phyloP scores from a whole-genome alignment of 306 rosid species.

The Purshia tridentata region DNA sequence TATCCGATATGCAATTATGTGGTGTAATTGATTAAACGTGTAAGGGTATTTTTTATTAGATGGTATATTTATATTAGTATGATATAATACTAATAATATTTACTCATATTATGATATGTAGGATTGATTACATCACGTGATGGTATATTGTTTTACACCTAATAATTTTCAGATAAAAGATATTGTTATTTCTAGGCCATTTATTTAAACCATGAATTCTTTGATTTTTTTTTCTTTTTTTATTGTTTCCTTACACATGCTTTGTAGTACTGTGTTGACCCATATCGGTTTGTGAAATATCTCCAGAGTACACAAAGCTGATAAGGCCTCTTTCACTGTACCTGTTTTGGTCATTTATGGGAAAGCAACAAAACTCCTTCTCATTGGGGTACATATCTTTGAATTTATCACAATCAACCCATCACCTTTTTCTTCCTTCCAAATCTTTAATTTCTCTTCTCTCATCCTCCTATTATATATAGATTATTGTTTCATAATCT shows the following conservation, averaged over 20 bases:
- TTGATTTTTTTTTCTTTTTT: conserved; percentile 17
- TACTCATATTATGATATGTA: no score
- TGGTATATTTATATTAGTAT: no score
- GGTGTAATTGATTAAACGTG: no score
- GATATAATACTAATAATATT: no score
- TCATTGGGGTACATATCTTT: conserved; percentile 19
- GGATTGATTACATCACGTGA: no score
- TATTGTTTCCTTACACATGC: conserved; percentile 5
- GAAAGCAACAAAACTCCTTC: conserved; percentile 51
- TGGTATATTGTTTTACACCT: no score
- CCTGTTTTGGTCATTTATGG: conserved; percentile 54
- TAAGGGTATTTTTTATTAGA: no score
- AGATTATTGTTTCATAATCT: not conserved
- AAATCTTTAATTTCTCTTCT: not conserved
- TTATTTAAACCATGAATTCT: conserved; percentile 37
- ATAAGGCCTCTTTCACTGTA: conserved; percentile 38
- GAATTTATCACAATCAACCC: conserved; percentile 26
- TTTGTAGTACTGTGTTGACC: conserved; percentile 35
- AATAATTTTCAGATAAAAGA: no score
- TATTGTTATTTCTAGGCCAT: conserved; percentile 47
- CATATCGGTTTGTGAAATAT: conserved; percentile 38
- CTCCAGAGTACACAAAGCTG: conserved; percentile 43
- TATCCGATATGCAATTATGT: no score
- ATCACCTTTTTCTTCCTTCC: conserved; percentile 14
- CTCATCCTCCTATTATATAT: no score